Base-by-base conservation (phyloP, 2,329 filamentous ascomycete genomes). In the Sporothrix variecibatus region DNA sequence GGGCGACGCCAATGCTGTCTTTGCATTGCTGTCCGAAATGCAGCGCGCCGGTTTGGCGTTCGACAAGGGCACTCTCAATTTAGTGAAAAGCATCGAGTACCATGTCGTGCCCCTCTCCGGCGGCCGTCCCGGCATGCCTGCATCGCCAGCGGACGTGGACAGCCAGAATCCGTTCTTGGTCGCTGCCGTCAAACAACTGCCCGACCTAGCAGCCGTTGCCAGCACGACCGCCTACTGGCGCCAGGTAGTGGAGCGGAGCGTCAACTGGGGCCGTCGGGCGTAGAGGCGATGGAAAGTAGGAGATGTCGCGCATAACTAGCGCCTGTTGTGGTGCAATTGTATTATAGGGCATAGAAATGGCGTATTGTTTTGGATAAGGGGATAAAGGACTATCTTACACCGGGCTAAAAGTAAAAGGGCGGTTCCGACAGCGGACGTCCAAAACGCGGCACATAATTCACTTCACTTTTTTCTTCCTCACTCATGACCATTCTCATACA, bases 1-100 rank as follows among this genome's bases (percentile, higher is more conserved):
- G 76, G 86, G 88, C 28, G 89, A 93, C 78, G 84, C 89, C 1
- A 76, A 79, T 3, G 84, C 85, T 0, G 87, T 92, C 31, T 81
- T 90, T 69, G 82, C 85, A 3, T 80, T 92, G 1, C 82, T 93
- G 5, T 84, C 87, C 58, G 91, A 93, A 82, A 93, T 94, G 91
- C 86, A 87, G 56, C 83, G 87, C 46, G 86, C 87, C 1, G 91
- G 91, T 0, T 83, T 93, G 4, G 86, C 86, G 67, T 89, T 88
- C 75, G 87, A 92, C 77, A 76, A 78, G 12, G 81, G 81, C 28
- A 89, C 88, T 0, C 79, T 84, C n/a, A 76, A 76, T 8, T 75
- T 86, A 20, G 74, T 86, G 6, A 75, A 79, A 26, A 77, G 76
- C 31, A 82, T 84, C 23, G 77, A 83, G 62, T n/a, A 73, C 5